Evolutionary conservation across 176 grass and related monocot genomes (phyloP), one percentile per base, ranked within the genome.

Genomic region (Bothriochloa decipiens): DNA sequence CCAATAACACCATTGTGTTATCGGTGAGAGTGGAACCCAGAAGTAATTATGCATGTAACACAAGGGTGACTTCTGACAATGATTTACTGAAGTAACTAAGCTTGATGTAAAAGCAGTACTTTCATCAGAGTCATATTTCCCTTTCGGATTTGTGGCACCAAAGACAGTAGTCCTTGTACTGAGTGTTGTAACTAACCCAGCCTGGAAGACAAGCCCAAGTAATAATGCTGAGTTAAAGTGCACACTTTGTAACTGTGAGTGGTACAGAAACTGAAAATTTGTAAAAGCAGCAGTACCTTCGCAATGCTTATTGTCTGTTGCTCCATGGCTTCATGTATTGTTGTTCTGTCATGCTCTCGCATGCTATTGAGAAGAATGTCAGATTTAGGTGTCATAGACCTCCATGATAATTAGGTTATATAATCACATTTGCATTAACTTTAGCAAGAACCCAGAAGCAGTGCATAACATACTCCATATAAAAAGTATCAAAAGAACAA

Each of bases 291-390:
- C 17, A 74, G 18, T 91, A 98, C 96, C 96, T 98, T 98, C 0
- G 96, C 96, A 60, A 98, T 79, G 66, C 96, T 98, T 90, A 98
- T 95, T 76, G 96, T 98, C 81, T 98, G 96, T 79, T 98, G 96
- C 70, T 98, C 96, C 92, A 98, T 98, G 75, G 96, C 96, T 90
- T 98, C 96, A 78, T 98, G 96, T 93, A 98, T 98, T 79, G 96
- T 95, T 80, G 96, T 92, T 86, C 96, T 95, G 64, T 98, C 95
- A 91, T 98, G 96, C 68, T 85, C 89, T 74, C 92, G 82, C 95
- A 98, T 98, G 79, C 95, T 98, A 90, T 76, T 67, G 58, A 82
- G 8, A n/a, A 88, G n/a, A 73, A 63, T 85, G 46, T 78, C 72
- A 82, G 57, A 60, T 28, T 84, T 16, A 87, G 20, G 70, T 87